Conservation (phyloP, 1,139 yeast species). For the Hyphopichia burtonii region DNA sequence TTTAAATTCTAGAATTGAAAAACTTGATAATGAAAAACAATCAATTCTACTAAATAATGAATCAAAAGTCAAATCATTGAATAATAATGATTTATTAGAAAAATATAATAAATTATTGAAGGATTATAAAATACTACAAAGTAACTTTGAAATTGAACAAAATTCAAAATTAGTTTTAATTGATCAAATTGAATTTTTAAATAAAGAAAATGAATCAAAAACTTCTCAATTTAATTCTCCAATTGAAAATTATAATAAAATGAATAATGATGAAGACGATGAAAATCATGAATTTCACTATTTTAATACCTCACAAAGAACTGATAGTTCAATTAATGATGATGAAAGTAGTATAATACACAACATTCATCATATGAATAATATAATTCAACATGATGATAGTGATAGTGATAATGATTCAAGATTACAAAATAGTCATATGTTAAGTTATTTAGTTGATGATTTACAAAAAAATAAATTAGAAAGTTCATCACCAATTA, state of each 20-base stretch:
- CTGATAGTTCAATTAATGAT: background rate
- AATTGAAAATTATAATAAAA: background rate
- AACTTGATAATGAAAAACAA: slow-evolving; percentile 14
- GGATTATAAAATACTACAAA: slow-evolving; percentile 39
- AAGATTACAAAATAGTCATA: slow-evolving; percentile 7
- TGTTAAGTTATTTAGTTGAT: slow-evolving; percentile 19
- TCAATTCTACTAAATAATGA: background rate
- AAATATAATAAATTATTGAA: slow-evolving; percentile 33
- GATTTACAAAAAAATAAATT: slow-evolving; percentile 15
- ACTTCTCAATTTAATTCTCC: slow-evolving; percentile 4
- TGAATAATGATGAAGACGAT: slow-evolving; percentile 6
- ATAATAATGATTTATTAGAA: slow-evolving; percentile 5
- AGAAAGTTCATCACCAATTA: slow-evolving; percentile 28
- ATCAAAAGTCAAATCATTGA: background rate
- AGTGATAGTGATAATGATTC: slow-evolving; percentile 17
- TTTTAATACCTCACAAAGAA: background rate
- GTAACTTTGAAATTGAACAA: slow-evolving; percentile 46
- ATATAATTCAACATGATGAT: slow-evolving; percentile 15
- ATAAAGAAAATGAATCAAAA: slow-evolving; percentile 34
- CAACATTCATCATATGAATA: slow-evolving; percentile 23
- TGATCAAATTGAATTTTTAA: slow-evolving; percentile 53
- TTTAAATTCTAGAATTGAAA: slow-evolving; percentile 27
- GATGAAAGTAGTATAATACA: slow-evolving; percentile 14
- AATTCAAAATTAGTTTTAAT: slow-evolving; percentile 52
- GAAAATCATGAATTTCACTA: slow-evolving; percentile 4